phyloP scores from a whole-genome alignment of 768 basidiomycete species.

The Leccinum subtestaceum region DNA sequence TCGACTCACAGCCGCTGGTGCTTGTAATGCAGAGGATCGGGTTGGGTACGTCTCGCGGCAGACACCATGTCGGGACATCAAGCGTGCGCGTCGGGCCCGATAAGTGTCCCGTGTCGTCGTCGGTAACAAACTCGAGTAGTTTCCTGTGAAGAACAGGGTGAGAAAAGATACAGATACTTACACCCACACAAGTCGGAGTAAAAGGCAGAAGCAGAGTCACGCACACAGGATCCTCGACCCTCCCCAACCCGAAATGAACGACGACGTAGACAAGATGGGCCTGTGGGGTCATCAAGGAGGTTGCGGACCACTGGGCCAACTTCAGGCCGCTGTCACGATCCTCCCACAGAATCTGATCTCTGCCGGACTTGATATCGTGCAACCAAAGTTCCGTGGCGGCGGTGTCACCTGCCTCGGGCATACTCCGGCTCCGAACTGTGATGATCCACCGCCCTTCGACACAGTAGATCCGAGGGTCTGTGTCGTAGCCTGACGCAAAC shows the following conservation, averaged over 20 bases:
- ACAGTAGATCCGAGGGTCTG: constrained; percentile 9
- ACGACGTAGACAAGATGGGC: constrained; percentile 17
- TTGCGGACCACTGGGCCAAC: constrained; percentile 4
- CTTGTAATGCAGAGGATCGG: constrained; percentile 7
- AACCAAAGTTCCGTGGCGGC: no score
- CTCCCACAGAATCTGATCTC: constrained; percentile 18
- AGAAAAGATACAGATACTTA: no score
- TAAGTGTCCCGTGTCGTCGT: constrained; percentile 16
- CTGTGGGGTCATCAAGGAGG: constrained; percentile 3
- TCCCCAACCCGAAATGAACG: constrained; percentile 7
- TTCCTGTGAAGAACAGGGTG: constrained; percentile 3
- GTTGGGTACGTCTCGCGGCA: constrained; percentile 5
- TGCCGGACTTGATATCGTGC: constrained; percentile 15
- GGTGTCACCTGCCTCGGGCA: no score
- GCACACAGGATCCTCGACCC: constrained; percentile 13
- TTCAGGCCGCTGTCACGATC: neutral
- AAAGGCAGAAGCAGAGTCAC: neutral
- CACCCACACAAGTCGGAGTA: no score
- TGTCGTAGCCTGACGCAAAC: no score
- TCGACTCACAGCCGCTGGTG: no score
- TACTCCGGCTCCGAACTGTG: neutral
- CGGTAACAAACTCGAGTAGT: constrained; percentile 15
- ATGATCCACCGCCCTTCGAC: constrained; percentile 18
- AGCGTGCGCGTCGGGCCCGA: constrained; percentile 4
- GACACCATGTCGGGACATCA: constrained; percentile 12